These are phyloP conservation scores for Austroboletus novae-zelandiae DNA, from an alignment of 1,284 basidiomycete species.

Conservation along the genomic window DNA sequence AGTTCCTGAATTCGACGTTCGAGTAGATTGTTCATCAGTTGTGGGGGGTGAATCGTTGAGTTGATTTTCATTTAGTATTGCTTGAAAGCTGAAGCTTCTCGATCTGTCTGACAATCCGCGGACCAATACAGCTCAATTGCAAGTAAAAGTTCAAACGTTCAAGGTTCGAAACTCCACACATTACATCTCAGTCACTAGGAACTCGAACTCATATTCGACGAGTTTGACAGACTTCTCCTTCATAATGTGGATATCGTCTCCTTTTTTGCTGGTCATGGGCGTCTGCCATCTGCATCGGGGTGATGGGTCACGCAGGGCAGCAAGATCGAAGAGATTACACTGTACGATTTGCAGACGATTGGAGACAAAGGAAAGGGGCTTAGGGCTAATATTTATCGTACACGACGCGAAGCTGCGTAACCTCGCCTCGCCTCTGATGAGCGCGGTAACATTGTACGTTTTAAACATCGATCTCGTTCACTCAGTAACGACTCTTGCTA, in stretches of 20 bases:
- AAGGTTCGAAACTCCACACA: too few species aligned
- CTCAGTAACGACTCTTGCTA: background rate
- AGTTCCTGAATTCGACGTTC: background rate
- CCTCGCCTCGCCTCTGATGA: slow-evolving; percentile 46
- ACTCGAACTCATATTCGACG: slow-evolving; percentile 37
- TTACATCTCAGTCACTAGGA: too few species aligned
- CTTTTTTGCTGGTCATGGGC: slow-evolving; percentile 66
- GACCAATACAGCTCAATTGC: too few species aligned
- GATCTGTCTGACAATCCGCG: too few species aligned
- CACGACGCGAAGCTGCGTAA: slow-evolving; percentile 48
- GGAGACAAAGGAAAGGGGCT: slow-evolving; percentile 39
- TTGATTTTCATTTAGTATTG: too few species aligned
- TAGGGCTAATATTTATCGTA: slow-evolving; percentile 43
- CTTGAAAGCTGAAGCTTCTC: too few species aligned
- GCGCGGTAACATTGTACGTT: slow-evolving; percentile 52
- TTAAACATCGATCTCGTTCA: background rate
- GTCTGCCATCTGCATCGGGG: slow-evolving; percentile 44
- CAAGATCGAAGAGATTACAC: slow-evolving; percentile 54
- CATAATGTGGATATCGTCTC: slow-evolving; percentile 54
- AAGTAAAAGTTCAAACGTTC: too few species aligned
- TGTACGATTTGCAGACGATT: slow-evolving; percentile 48
- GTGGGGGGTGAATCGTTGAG: background rate
- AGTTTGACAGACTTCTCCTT: slow-evolving; percentile 50
- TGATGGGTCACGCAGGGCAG: slow-evolving; percentile 47
- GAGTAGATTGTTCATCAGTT: background rate